Evolutionary conservation across 768 basidiomycete genomes (phyloP), one percentile per base, ranked within the genome.

Genomic region (Amanita rimosa): DNA sequence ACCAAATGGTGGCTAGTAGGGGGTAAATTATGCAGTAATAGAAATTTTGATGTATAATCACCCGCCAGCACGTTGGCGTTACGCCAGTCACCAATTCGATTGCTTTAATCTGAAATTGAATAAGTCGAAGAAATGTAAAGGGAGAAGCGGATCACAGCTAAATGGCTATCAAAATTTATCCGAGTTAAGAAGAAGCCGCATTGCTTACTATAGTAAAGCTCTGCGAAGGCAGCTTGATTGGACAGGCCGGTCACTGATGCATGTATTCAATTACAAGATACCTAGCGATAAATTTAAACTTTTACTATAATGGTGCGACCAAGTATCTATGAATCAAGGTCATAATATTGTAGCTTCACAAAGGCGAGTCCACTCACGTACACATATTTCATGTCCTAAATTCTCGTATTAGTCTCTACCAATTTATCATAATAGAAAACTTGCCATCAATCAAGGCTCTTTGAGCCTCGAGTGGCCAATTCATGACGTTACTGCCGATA

Each of bases 221-320:
- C 86, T 3, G 85, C 85, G 50, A 88, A 85, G 3, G 78, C 82
- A 52, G 82, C 66, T 54, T 76, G 66, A 58, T 79, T 88, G 7
- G 71, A 62, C 36, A 83, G 67, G 2, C 76, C 57, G 0, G 83
- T 83, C 76, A 74, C 78, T 79, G 49, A 16, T 26, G 44, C 9
- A 11, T 26, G 41, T 27, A 33, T 49, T 21, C 33, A 21, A n/a
- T 16, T 10, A 6, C n/a, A 17, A n/a, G 47, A 5, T 34, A 19
- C 22, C 1, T 9, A 9, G 6, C 16, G 13, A 5, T 21, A 0
- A 44, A 0, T 4, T 17, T 41, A 13, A 48, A 39, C 7, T 57
- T 74, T 49, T 53, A 78, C 76, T 81, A 44, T 76, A 74, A 13
- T 64, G 67, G 53, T 78, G 76, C 14, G 75, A 75, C 76, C 76